phyloP scores from a whole-genome alignment of 352 stramenopile species.

The Salisapilia sapeloensis region DNA sequence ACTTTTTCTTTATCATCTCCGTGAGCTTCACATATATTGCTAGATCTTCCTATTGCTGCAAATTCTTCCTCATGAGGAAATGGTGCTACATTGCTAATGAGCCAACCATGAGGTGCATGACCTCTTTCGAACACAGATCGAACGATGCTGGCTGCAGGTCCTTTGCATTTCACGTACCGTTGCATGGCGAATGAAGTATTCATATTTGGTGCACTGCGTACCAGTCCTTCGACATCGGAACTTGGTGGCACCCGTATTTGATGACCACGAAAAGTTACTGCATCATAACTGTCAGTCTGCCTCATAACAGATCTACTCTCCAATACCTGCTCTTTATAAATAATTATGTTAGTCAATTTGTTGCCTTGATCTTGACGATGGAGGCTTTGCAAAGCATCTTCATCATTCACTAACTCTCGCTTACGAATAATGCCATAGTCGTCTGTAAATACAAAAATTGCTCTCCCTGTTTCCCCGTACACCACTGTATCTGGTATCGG shows the following conservation, averaged over 20 bases:
- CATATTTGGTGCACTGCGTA: slow-evolving; percentile 39
- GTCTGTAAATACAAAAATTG: slow-evolving; percentile 56
- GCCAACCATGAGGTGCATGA: slow-evolving; percentile 51
- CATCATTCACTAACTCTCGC: too few species aligned
- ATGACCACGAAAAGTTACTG: slow-evolving; percentile 28
- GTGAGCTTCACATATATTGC: too few species aligned
- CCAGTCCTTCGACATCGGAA: slow-evolving; percentile 41
- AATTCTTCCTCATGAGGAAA: too few species aligned
- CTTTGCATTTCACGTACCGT: slow-evolving; percentile 50
- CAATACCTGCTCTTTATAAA: too few species aligned
- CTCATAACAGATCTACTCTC: too few species aligned
- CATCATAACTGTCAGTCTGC: slow-evolving; percentile 1
- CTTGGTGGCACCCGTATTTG: slow-evolving; percentile 43
- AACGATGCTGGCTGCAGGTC: slow-evolving; percentile 54
- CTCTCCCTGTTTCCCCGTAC: slow-evolving; percentile 53
- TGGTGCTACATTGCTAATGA: slow-evolving; percentile 54
- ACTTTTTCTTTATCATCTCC: too few species aligned
- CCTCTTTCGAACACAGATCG: slow-evolving; percentile 38
- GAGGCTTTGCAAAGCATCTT: too few species aligned
- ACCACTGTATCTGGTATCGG: slow-evolving; percentile 69
- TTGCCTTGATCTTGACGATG: too few species aligned
- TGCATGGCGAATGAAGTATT: slow-evolving; percentile 59
- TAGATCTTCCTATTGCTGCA: too few species aligned
- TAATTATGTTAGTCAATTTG: too few species aligned
- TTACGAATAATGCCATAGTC: slow-evolving; percentile 40